phyloP scores from a whole-genome alignment of 768 basidiomycete genomes.

The Lactifluus rugatus region DNA sequence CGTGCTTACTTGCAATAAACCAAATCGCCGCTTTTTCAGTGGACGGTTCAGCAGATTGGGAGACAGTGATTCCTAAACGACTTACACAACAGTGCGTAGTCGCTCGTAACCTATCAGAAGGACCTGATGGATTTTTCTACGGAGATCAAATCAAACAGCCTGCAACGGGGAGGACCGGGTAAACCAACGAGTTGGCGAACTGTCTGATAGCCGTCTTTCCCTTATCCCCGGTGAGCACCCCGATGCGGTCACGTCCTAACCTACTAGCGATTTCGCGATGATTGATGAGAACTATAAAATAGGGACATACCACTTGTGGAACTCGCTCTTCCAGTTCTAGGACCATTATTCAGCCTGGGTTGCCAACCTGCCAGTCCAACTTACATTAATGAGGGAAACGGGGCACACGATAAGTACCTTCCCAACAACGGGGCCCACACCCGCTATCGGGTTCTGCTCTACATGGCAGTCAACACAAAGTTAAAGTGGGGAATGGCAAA shows the following conservation, averaged over 20 bases:
- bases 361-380: slow-evolving; percentile 18
- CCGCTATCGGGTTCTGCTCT: slow-evolving; percentile 82
- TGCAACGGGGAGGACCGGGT: background rate
- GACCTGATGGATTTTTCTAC: slow-evolving; percentile 68
- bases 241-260: slow-evolving; percentile 46
- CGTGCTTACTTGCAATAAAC: slow-evolving; percentile 51
- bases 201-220: slow-evolving; percentile 48
- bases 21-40: slow-evolving; percentile 39
- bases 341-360: background rate
- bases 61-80: background rate
- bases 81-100: slow-evolving; percentile 69
- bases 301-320: slow-evolving; percentile 75
- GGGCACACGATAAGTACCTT: slow-evolving; percentile 93
- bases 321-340: slow-evolving; percentile 93
- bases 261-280: slow-evolving; percentile 23
- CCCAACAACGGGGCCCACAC: slow-evolving; percentile 44
- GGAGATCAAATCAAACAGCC: slow-evolving; percentile 3
- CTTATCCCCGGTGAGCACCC: slow-evolving; percentile 52
- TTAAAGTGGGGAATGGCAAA: background rate
- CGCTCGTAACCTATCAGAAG: slow-evolving; percentile 94
- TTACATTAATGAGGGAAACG: slow-evolving; percentile 75
- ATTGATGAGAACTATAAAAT: background rate
- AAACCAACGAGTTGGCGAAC: slow-evolving; percentile 63
- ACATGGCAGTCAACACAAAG: background rate
- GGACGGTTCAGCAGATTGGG: background rate